Base-by-base conservation (phyloP, 208 protist species). In the Wallacemonas rigidus region DNA sequence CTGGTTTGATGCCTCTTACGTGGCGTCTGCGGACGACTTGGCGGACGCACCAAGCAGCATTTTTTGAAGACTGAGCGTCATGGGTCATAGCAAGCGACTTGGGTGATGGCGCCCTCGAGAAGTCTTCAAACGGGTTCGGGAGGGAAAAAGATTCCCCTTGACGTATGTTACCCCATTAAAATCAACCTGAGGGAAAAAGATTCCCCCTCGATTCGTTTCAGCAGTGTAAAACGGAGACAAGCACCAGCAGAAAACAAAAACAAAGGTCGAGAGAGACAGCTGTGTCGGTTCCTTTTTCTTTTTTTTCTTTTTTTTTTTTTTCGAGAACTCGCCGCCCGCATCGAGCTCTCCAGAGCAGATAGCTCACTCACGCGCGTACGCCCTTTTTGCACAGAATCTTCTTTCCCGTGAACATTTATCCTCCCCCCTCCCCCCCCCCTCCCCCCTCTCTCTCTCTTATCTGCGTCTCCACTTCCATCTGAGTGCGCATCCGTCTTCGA, bases 31-130 rank as follows among this genome's bases (percentile, higher is more conserved):
- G 15, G 45, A 57, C 39, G 69, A 69, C 61, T 51, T 51, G 47
- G 71, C 71, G 36, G 51, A 69, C 47, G 6, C 48, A 9, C 61
- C 71, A 15, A 69, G 71, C 48, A 53, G 48, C 26, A 53, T 15
- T n/a, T n/a, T 53, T 53, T 15, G 48, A 53, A 53, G 48, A 53
- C 1, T 53, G 15, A 15, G 48, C 48, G 48, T 53, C 48, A 53
- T 15, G 48, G 48, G 48, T 53, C 15, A 9, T 53, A 53, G 15
- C 48, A n/a, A 53, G 48, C 48, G 48, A 15, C 48, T n/a, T 53
- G 1, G 48, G 11, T 53, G 1, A 1, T 53, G 48, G 48, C 48
- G 48, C 48, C 48, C 48, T 53, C 48, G 48, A 53, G 48, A 53
- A 15, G 48, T 53, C 48, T 15, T 53, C 15, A 53, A 53, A 53